Evolutionary conservation across 495 filamentous ascomycete species (phyloP).

Genomic region (Halenospora varia): DNA sequence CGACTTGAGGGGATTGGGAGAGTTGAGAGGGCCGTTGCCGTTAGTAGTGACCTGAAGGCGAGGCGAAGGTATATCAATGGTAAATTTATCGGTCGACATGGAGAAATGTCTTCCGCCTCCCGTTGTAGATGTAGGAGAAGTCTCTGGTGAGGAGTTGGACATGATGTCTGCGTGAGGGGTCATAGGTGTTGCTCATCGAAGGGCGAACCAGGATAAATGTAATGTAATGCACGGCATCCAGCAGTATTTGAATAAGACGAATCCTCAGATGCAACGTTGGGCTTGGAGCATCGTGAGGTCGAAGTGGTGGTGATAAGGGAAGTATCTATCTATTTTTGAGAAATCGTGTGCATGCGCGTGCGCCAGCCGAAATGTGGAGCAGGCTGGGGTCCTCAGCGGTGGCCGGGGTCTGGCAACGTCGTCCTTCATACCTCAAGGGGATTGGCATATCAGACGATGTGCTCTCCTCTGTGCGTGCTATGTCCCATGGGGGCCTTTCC

Average conservation of each 20-base stretch:
- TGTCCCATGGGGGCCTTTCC: not conserved
- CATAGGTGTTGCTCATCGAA: conserved; percentile 12
- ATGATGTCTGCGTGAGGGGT: conserved; percentile 11
- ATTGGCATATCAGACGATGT: conserved; percentile 24
- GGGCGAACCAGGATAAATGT: conserved; percentile 6
- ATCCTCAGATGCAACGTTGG: not conserved
- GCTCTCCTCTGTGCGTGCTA: not conserved
- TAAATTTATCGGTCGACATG: conserved; percentile 23
- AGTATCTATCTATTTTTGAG: conserved; percentile 19
- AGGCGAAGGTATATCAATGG: conserved; percentile 21
- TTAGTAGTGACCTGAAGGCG: conserved; percentile 17
- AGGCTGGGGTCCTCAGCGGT: not conserved
- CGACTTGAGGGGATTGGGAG: conserved; percentile 41
- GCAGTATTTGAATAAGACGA: not conserved
- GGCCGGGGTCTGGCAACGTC: not conserved
- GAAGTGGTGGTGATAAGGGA: not conserved
- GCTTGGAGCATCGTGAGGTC: not conserved
- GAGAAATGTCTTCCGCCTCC: conserved; percentile 18
- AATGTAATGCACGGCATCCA: not conserved
- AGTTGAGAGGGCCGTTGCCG: conserved; percentile 17
- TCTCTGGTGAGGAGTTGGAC: conserved; percentile 23
- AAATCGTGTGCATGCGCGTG: conserved; percentile 13
- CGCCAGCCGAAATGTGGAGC: not conserved
- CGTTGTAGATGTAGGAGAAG: conserved; percentile 17
- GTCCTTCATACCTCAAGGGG: not conserved